These are phyloP conservation scores for Camelina sativa DNA, from an alignment of 345 rosid species.

Conservation along the genomic window DNA sequence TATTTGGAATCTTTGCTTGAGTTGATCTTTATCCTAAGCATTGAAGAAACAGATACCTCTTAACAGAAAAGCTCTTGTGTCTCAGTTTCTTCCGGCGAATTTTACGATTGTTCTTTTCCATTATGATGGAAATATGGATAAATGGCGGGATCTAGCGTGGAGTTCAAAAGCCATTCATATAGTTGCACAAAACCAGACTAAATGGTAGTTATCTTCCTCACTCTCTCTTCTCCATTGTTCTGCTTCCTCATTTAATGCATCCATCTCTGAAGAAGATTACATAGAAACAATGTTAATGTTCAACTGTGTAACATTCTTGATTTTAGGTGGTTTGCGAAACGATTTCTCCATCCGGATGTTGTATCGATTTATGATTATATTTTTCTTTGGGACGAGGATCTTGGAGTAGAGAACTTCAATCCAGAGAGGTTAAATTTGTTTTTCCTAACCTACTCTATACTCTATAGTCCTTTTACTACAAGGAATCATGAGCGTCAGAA, in stretches of 20 bases:
- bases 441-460: background rate
- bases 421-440: slow-evolving; percentile 63
- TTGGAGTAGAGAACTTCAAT: slow-evolving; percentile 79
- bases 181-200: slow-evolving; percentile 93
- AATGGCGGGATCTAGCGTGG: slow-evolving; percentile 91
- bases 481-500: background rate
- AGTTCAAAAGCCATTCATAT: slow-evolving; percentile 76
- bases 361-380: slow-evolving; percentile 83
- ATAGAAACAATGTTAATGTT: background rate
- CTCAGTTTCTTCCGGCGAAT: slow-evolving; percentile 95
- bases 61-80: slow-evolving; percentile 51
- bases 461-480: background rate
- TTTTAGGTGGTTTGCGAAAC: slow-evolving; percentile 97
- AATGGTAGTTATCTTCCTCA: slow-evolving; percentile 61
- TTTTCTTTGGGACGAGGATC: slow-evolving; percentile 99
- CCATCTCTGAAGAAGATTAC: background rate
- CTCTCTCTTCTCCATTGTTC: background rate
- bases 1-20: slow-evolving; percentile 40
- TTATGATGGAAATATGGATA: slow-evolving; percentile 83
- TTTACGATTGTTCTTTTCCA: slow-evolving; percentile 91
- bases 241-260: slow-evolving; percentile 2
- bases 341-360: slow-evolving; percentile 95
- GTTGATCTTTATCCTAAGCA: slow-evolving; percentile 25
- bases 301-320: background rate
- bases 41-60: background rate